Evolutionary conservation across 306 rosid genomes (phyloP), one percentile per base, ranked within the genome.

Genomic region (Cucurbita ficifolia): DNA sequence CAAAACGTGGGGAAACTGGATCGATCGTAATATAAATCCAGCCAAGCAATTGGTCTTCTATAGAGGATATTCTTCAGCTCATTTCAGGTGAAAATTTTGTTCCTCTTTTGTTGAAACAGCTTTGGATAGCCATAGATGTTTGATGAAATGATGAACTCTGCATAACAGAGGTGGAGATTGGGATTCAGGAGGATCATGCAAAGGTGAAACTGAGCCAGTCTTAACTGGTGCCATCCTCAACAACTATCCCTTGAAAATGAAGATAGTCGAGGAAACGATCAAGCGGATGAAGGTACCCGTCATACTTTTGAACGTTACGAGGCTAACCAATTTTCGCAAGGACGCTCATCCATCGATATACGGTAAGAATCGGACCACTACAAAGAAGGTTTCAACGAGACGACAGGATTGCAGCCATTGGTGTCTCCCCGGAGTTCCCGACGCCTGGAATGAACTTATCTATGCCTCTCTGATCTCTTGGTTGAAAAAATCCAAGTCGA

Each of bases 361-460:
- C 17, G 84, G 96, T 53, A 90, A 82, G 83, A 76, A 22, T 50
- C 19, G 48, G 4, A 49, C 60, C 8, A 81, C 70, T 8, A 82
- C 78, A 5, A 81, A 81, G 75, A 90, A 81, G 79, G 87, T 88
- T 33, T 84, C 97, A 48, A 79, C 62, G 17, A 86, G 84, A 81
- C 77, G 78, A 76, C 88, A 89, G 59, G 99, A 95, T 63, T 95
- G 97, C 82, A 95, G 99, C 84, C 99, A 89, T 77, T 91, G 96
- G 96, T 95, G 96, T 64, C 88, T 95, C 81, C 99, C 97, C 4
- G 97, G 99, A 35, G 99, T 94, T 59, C 99, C 97, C 49, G 97
- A 94, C 82, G 78, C 87, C 4, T 94, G 97, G 97, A 94, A 94
- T 81, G 96, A 94, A 72, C 91, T 91, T 3, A 88, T 94, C 77